Evolutionary conservation across 2,329 filamentous ascomycete species (phyloP).

Genomic region (Ophiosphaerella narmari): DNA sequence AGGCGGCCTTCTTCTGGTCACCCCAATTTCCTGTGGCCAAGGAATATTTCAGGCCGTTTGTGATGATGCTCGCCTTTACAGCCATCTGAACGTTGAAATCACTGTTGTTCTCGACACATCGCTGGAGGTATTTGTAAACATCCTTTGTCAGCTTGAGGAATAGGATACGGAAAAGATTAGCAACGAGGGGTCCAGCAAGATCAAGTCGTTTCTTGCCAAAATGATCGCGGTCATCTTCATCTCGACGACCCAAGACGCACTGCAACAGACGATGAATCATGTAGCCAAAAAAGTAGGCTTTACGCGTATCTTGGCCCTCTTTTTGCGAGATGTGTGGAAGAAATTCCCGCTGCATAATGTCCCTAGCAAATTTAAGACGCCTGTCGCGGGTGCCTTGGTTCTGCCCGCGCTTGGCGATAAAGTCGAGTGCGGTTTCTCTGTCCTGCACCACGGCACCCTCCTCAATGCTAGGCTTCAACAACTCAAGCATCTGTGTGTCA

Average conservation of each 20-base stretch:
- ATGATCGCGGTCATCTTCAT: slow-evolving; percentile 96
- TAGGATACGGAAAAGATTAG: slow-evolving; percentile 92
- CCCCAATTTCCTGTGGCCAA: slow-evolving; percentile 98
- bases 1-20: slow-evolving; percentile 97
- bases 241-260: slow-evolving; percentile 87
- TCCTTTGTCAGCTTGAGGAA: slow-evolving; percentile 91
- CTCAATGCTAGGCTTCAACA: slow-evolving; percentile 95
- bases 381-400: slow-evolving; percentile 78
- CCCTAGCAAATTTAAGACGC: slow-evolving; percentile 88
- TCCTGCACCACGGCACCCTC: slow-evolving; percentile 97
- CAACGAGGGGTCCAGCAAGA: slow-evolving; percentile 88
- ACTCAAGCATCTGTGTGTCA: slow-evolving; percentile 96
- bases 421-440: slow-evolving; percentile 90
- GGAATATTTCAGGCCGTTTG: slow-evolving; percentile 94
- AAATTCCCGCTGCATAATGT: slow-evolving; percentile 96
- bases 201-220: slow-evolving; percentile 99
- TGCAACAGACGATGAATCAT: slow-evolving; percentile 97
- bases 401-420: slow-evolving; percentile 89
- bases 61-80: slow-evolving; percentile 88
- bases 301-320: slow-evolving; percentile 91
- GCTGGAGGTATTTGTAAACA: slow-evolving; percentile 86
- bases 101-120: slow-evolving; percentile 84
- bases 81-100: slow-evolving; percentile 91
- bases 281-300: slow-evolving; percentile 97
- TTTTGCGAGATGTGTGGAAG: slow-evolving; percentile 94